Percentiles rank a stretch among this genome's conserved stretches.
Conservation (phyloP, 306 rosid genomes). For the Lagenaria siceraria region DNA sequence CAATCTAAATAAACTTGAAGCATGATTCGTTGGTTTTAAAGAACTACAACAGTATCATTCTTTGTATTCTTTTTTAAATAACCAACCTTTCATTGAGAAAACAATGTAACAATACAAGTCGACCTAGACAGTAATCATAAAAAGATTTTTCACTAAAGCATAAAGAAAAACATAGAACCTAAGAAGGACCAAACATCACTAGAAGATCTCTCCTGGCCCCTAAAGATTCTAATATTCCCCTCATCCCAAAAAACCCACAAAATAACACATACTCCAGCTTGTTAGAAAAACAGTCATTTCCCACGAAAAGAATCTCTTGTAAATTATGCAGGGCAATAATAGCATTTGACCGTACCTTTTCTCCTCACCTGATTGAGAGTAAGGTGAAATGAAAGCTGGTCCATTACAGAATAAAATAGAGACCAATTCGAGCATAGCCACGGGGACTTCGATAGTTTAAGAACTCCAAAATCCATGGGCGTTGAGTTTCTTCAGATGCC, state of each 20-base stretch:
- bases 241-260: neutral
- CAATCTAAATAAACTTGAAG: neutral
- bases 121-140: neutral
- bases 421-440: neutral
- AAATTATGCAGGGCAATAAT: neutral
- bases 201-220: neutral
- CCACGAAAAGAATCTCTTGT: neutral
- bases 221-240: neutral
- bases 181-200: neutral
- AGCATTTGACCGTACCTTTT: neutral
- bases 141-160: neutral
- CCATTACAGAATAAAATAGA: neutral
- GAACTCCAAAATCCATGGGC: neutral
- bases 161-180: neutral
- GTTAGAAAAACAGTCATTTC: neutral
- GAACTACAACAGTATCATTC: neutral
- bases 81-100: neutral
- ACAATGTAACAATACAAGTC: neutral
- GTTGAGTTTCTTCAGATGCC: constrained; percentile 8
- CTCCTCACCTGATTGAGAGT: neutral
- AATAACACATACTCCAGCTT: neutral
- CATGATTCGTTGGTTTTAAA: neutral
- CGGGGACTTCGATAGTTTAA: neutral
- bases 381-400: neutral
- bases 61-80: neutral